Evolutionary conservation across 345 rosid genomes (phyloP), one percentile per base, ranked within the genome.

Genomic region (Bruguiera sexangula): DNA sequence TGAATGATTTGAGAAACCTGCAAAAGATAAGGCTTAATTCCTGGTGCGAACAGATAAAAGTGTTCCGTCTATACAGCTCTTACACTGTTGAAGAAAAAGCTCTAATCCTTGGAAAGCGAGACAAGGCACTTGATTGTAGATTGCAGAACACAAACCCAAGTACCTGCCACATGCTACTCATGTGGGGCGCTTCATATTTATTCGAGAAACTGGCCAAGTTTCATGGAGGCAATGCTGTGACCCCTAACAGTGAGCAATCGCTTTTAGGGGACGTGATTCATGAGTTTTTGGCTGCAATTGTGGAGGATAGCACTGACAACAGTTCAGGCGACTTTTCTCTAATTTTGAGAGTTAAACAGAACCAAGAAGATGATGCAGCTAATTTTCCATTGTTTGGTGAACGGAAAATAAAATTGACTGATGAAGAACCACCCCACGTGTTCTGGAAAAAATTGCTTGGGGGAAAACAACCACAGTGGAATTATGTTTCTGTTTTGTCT

Each of bases 81-180:
- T 87, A 64, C 69, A 92, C 99, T 0, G 83, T 87, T 64, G 99
- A 95, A 81, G 98, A 95, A 80, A 89, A 81, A 73, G 76, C 72
- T 62, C 78, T 95, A 80, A 79, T 90, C 73, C 80, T 89, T 71
- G 89, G 96, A 61, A 86, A 82, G 82, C 82, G 85, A 67, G 82
- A 75, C 66, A 85, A 78, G 73, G 59, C 69, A 61, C 73, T 78
- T 58, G 86, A 86, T 62, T 75, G 76, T 74, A 69, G 66, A 67
- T 32, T 75, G 16, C 89, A 84, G 80, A 80, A 73, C 69, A 72
- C 81, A 75, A 82, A 34, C 75, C 82, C 78, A 18, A 36, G 63
- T 70, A 74, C 76, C 60, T 74, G 73, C 60, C 97, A 92, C 39
- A 69, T 63, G 73, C 80, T 95, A 74, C 92, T 95, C 39, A 92